Evolutionary conservation across 73 alveolate species (phyloP).

Genomic region (Effrenium voratum): DNA sequence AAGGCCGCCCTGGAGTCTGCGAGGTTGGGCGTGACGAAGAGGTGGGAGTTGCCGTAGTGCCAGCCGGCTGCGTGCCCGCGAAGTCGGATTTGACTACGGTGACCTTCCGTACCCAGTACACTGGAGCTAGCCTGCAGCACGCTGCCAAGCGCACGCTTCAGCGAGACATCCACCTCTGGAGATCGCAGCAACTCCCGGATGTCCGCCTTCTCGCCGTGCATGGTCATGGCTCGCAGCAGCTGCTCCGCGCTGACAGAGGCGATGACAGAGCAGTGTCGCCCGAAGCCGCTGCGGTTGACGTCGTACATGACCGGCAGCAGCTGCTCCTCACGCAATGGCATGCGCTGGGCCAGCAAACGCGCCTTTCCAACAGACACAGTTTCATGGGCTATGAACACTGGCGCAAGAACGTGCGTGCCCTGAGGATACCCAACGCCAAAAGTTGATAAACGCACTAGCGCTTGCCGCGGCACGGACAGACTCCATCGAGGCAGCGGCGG

Average conservation of each 20-base stretch:
- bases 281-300: not conserved
- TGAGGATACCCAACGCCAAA: too few species aligned
- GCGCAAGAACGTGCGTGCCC: too few species aligned
- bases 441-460: too few species aligned
- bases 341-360: too few species aligned
- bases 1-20: not conserved
- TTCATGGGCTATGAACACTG: too few species aligned
- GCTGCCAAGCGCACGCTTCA: conserved; percentile 7
- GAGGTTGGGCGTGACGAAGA: conserved; percentile 18
- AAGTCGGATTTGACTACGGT: conserved; percentile 9
- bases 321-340: too few species aligned
- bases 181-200: not conserved
- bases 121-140: conserved; percentile 4
- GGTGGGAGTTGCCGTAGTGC: conserved; percentile 23
- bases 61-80: conserved; percentile 1
- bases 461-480: not conserved
- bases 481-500: not conserved
- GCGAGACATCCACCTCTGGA: not conserved
- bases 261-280: not conserved
- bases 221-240: conserved; percentile 1
- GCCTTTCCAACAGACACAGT: too few species aligned
- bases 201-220: conserved; percentile 44
- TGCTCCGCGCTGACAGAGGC: conserved; percentile 15
- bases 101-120: conserved; percentile 15
- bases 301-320: conserved; percentile 46